Evolutionary conservation across 1,284 basidiomycete species (phyloP).

Genomic region (Rhodotorula mucilaginosa): DNA sequence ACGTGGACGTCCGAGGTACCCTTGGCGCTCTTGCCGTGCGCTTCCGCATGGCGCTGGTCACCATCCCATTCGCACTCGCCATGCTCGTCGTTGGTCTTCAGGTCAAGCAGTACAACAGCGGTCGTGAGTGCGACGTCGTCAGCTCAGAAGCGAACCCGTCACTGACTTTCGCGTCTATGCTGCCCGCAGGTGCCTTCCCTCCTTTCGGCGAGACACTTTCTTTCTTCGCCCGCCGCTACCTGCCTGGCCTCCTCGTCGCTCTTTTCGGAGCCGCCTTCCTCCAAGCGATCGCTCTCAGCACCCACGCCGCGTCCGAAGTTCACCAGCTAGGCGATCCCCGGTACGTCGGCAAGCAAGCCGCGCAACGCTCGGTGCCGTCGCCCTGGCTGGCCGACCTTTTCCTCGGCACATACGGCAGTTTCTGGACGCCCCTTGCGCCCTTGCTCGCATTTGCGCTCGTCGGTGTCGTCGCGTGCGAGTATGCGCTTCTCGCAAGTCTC

Average conservation of each 20-base stretch:
- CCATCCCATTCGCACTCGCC: conserved; percentile 40
- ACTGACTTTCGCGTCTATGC: not conserved
- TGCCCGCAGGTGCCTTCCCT: conserved; percentile 14
- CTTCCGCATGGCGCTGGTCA: conserved; percentile 41
- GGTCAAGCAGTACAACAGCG: conserved; percentile 29
- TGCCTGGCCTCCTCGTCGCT: conserved; percentile 17
- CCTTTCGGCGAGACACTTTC: conserved; percentile 25
- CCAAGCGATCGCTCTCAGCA: conserved; percentile 25
- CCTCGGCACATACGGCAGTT: conserved; percentile 33
- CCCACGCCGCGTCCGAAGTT: conserved; percentile 5
- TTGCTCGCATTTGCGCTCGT: conserved; percentile 29
- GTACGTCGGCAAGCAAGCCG: not conserved
- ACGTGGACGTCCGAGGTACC: conserved; percentile 36
- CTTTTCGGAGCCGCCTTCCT: conserved; percentile 19
- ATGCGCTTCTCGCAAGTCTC: conserved; percentile 11
- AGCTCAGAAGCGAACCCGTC: no score
- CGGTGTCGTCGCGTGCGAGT: conserved; percentile 23
- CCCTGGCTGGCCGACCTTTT: conserved; percentile 35
- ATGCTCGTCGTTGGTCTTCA: conserved; percentile 34
- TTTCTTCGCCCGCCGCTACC: conserved; percentile 11
- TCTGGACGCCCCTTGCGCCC: conserved; percentile 29
- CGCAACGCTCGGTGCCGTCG: conserved; percentile 12
- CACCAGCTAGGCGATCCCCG: not conserved
- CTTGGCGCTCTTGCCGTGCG: conserved; percentile 34
- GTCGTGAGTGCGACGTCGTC: conserved; percentile 10